Percentiles rank a stretch among this genome's conserved stretches.
phyloP scores from a whole-genome alignment of 2,329 filamentous ascomycete species.

The Raffaelea albimanens region DNA sequence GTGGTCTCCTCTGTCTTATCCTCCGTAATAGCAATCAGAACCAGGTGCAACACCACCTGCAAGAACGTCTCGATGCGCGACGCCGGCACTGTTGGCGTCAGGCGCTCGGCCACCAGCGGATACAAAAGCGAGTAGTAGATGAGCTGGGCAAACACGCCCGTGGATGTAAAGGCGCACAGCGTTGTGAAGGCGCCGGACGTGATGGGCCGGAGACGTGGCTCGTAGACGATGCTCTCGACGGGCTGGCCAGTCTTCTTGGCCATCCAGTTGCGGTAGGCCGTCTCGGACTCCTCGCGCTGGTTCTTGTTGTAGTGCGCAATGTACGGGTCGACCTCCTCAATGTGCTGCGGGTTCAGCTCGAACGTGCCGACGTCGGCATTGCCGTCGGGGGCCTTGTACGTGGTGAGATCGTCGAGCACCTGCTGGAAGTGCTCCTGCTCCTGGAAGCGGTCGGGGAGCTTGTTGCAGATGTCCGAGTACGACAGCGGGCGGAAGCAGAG shows the following conservation, averaged over 20 bases:
- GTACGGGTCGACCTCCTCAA: constrained; percentile 89
- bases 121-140: constrained; percentile 84
- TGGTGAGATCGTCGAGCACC: constrained; percentile 79
- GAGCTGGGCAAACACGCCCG: constrained; percentile 79
- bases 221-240: constrained; percentile 77
- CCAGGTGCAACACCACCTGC: constrained; percentile 81
- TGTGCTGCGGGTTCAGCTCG: constrained; percentile 75
- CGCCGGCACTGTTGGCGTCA: constrained; percentile 64
- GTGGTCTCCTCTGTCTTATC: constrained; percentile 51
- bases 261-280: constrained; percentile 76
- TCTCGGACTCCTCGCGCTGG: constrained; percentile 89
- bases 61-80: constrained; percentile 86
- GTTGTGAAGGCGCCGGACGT: constrained; percentile 66
- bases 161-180: constrained; percentile 71
- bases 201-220: constrained; percentile 73
- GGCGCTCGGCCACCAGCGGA: constrained; percentile 57
- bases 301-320: constrained; percentile 96
- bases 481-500: constrained; percentile 94
- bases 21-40: constrained; percentile 77
- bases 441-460: constrained; percentile 79
- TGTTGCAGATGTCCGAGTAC: constrained; percentile 81
- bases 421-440: constrained; percentile 83
- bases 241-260: constrained; percentile 79
- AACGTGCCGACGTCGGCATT: constrained; percentile 90
- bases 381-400: constrained; percentile 82